Evolutionary conservation across 2,329 filamentous ascomycete species (phyloP).

Genomic region (Scedosporium minutisporum): DNA sequence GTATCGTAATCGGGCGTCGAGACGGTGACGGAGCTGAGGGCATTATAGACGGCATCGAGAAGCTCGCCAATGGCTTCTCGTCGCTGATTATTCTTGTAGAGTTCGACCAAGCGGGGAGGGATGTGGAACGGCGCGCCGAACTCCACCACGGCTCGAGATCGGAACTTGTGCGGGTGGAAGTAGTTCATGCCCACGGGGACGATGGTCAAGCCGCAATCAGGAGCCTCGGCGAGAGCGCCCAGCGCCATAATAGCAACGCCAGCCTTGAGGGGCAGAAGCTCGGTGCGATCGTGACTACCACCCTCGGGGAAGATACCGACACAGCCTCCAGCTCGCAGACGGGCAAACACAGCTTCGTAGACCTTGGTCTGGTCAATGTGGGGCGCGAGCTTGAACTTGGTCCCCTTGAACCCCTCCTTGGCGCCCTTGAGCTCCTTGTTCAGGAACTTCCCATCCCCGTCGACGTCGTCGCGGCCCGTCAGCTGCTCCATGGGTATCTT

Average conservation of each 20-base stretch:
- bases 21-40: conserved; percentile 79
- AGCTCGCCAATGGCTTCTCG: conserved; percentile 80
- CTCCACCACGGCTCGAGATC: conserved; percentile 88
- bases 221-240: conserved; percentile 75
- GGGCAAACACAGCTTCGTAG: conserved; percentile 84
- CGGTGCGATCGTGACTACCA: conserved; percentile 88
- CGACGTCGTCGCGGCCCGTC: conserved; percentile 67
- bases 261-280: conserved; percentile 85
- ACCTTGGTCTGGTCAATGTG: conserved; percentile 92
- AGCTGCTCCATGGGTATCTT: conserved; percentile 68
- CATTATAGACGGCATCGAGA: conserved; percentile 77
- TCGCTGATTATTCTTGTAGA: conserved; percentile 74
- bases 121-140: conserved; percentile 87
- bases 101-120: conserved; percentile 68
- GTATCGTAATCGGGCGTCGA: conserved; percentile 92
- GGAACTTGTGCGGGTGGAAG: conserved; percentile 97
- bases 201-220: conserved; percentile 83
- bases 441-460: conserved; percentile 53
- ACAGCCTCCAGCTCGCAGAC: conserved; percentile 73
- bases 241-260: conserved; percentile 97
- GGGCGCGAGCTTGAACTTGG: conserved; percentile 77
- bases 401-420: conserved; percentile 60
- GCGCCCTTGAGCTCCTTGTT: conserved; percentile 43
- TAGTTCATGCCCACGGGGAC: conserved; percentile 99
- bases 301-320: conserved; percentile 97